Percentiles rank a stretch among this genome's conserved stretches.
phyloP scores from a whole-genome alignment of 1,284 basidiomycete species.

The Fomitopsis pinicola region DNA sequence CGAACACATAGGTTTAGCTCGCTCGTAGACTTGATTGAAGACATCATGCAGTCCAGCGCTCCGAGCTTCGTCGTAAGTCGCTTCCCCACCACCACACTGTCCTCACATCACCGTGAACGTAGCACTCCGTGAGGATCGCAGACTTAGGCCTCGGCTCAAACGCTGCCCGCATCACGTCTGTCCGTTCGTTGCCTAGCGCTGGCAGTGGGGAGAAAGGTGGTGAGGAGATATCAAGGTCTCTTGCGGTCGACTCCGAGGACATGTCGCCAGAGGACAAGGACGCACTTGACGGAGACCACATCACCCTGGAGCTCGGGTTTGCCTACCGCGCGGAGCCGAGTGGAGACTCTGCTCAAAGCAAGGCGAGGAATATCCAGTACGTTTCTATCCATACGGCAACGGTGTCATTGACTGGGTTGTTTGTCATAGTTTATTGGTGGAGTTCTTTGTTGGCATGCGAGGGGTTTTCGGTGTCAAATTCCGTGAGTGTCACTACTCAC shows the following conservation, averaged over 20 bases:
- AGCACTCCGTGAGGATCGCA: constrained; percentile 34
- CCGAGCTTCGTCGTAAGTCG: constrained; percentile 32
- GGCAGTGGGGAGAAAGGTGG: not conserved
- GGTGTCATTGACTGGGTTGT: not conserved
- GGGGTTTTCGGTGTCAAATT: constrained; percentile 43
- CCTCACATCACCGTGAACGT: not conserved
- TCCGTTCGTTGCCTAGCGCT: constrained; percentile 31
- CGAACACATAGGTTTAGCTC: constrained; percentile 25
- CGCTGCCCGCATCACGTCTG: constrained; percentile 32
- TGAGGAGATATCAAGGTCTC: constrained; percentile 13
- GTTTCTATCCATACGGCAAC: constrained; percentile 6
- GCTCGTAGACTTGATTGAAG: constrained; percentile 35
- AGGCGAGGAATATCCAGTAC: constrained; percentile 57
- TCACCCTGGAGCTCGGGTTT: constrained; percentile 74
- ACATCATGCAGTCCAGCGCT: constrained; percentile 38
- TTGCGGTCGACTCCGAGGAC: constrained; percentile 14
- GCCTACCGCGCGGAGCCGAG: constrained; percentile 68
- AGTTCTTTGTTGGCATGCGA: constrained; percentile 61
- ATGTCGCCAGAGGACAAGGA: constrained; percentile 22
- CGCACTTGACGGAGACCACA: constrained; percentile 25
- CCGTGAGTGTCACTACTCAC: constrained; percentile 26
- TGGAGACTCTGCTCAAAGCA: constrained; percentile 31
- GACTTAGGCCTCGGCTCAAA: constrained; percentile 32
- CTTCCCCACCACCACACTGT: not conserved
- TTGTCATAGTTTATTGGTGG: constrained; percentile 47